Conservation (phyloP, 2,329 filamentous ascomycete genomes). For the Sodiomyces alkalinus region DNA sequence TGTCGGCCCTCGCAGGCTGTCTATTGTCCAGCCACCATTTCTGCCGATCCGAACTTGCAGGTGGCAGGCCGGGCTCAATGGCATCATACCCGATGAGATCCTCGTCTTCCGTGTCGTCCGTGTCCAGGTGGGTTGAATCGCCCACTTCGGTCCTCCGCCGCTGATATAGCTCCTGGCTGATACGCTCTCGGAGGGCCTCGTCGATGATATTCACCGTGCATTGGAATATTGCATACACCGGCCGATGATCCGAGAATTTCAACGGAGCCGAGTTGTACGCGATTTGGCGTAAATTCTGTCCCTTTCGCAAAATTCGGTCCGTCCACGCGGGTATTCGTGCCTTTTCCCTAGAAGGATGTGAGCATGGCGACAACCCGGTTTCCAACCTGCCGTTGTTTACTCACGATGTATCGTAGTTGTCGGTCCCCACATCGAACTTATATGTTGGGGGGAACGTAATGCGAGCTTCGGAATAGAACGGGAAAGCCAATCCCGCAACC, state of each 20-base stretch:
- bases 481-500: slow-evolving; percentile 81
- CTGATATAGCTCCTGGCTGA: slow-evolving; percentile 62
- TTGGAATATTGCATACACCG: slow-evolving; percentile 80
- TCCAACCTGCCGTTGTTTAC: slow-evolving; percentile 18
- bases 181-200: slow-evolving; percentile 52
- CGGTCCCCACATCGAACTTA: slow-evolving; percentile 81
- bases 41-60: slow-evolving; percentile 51
- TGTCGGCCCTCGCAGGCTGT: slow-evolving; percentile 57
- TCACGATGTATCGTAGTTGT: slow-evolving; percentile 82
- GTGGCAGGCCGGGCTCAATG: slow-evolving; percentile 61
- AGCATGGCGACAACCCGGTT: slow-evolving; percentile 9
- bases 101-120: slow-evolving; percentile 55
- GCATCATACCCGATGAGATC: slow-evolving; percentile 70
- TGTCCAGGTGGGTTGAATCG: slow-evolving; percentile 34
- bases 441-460: slow-evolving; percentile 90
- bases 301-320: slow-evolving; percentile 81
- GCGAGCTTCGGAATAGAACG: slow-evolving; percentile 76
- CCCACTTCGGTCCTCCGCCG: slow-evolving; percentile 53
- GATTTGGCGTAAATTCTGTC: slow-evolving; percentile 65
- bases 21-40: slow-evolving; percentile 60
- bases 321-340: slow-evolving; percentile 94
- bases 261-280: slow-evolving; percentile 73
- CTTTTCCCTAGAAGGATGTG: slow-evolving; percentile 54
- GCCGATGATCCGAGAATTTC: slow-evolving; percentile 88
- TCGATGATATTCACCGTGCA: slow-evolving; percentile 72